Percentiles rank a stretch among this genome's conserved stretches.
Conservation (phyloP, 2,329 filamentous ascomycete genomes). For the Stachybotrys chartarum region DNA sequence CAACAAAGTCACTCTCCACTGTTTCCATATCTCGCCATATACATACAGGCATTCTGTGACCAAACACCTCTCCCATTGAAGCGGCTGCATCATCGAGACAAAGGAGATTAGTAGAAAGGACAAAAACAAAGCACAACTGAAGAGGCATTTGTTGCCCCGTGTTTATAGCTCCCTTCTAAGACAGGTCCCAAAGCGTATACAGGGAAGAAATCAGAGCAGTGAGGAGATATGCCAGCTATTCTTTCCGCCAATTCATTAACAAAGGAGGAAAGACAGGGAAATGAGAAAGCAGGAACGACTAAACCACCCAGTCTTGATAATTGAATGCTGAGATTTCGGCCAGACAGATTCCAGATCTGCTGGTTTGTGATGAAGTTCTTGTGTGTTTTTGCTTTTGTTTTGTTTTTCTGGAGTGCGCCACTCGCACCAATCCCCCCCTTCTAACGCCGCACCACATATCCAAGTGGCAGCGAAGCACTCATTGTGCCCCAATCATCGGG, state of each 20-base stretch:
- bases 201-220: conserved; percentile 4
- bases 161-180: not conserved
- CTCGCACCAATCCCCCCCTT: not conserved
- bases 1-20: conserved; percentile 4
- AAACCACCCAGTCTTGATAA: conserved; percentile 4
- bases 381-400: no score
- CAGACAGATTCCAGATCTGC: conserved; percentile 21
- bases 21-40: conserved; percentile 8
- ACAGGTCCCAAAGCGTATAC: conserved; percentile 13
- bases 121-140: no score
- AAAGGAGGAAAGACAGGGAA: conserved; percentile 2
- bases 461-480: not conserved
- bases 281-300: not conserved
- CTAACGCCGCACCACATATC: not conserved
- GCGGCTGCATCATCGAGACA: not conserved
- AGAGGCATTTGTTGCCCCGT: not conserved
- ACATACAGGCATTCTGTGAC: conserved; percentile 7
- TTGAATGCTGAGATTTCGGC: conserved; percentile 1
- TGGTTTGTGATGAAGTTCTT: conserved; percentile 5
- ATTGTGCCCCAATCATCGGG: conserved; percentile 17
- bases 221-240: not conserved
- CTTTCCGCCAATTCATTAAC: not conserved
- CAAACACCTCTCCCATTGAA: conserved; percentile 1
- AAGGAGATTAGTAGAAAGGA: not conserved
- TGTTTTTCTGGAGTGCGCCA: no score